These are phyloP conservation scores for Verticillium dahliae DNA, from an alignment of 2,329 filamentous ascomycete genomes.

Conservation along the genomic window DNA sequence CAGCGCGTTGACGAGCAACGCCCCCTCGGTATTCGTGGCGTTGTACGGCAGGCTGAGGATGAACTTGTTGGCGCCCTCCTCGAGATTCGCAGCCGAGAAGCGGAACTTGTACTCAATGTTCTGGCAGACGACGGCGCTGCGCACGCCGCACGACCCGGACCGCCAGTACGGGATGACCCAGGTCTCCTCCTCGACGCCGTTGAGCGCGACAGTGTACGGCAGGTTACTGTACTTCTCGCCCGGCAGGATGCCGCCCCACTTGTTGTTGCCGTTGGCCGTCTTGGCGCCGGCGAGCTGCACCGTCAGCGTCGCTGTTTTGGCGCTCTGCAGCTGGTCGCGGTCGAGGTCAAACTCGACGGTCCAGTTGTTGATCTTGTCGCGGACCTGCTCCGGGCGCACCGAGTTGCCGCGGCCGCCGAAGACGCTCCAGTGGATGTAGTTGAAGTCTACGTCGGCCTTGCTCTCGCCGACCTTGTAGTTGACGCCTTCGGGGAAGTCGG, in stretches of 20 bases:
- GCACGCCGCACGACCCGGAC: conserved; percentile 48
- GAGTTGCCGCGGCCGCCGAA: conserved; percentile 50
- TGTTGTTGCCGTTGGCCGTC: conserved; percentile 53
- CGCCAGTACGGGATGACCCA: conserved; percentile 48
- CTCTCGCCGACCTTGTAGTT: conserved; percentile 49
- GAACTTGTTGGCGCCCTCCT: conserved; percentile 47
- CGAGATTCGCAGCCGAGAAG: conserved; percentile 43
- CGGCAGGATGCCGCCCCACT: conserved; percentile 37
- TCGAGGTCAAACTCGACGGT: conserved; percentile 46
- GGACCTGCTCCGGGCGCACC: conserved; percentile 32
- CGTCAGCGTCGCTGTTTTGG: conserved; percentile 52
- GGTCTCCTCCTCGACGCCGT: conserved; percentile 35
- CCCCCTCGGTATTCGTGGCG: conserved; percentile 52
- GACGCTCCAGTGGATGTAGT: conserved; percentile 61
- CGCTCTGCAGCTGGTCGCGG: conserved; percentile 29
- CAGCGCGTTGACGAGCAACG: conserved; percentile 44
- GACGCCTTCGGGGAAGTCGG: conserved; percentile 53
- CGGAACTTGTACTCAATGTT: conserved; percentile 53
- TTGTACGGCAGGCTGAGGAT: conserved; percentile 53
- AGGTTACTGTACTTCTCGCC: conserved; percentile 43
- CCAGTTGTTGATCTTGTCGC: conserved; percentile 51
- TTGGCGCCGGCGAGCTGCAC: conserved; percentile 58
- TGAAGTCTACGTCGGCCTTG: conserved; percentile 42
- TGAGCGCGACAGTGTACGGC: conserved; percentile 34
- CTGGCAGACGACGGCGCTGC: conserved; percentile 56